A percentile compares a stretch with the other conserved stretches of the same genome.
These are phyloP conservation scores for Tilletia walkeri DNA, from an alignment of 1,284 basidiomycete genomes.

Conservation along the genomic window DNA sequence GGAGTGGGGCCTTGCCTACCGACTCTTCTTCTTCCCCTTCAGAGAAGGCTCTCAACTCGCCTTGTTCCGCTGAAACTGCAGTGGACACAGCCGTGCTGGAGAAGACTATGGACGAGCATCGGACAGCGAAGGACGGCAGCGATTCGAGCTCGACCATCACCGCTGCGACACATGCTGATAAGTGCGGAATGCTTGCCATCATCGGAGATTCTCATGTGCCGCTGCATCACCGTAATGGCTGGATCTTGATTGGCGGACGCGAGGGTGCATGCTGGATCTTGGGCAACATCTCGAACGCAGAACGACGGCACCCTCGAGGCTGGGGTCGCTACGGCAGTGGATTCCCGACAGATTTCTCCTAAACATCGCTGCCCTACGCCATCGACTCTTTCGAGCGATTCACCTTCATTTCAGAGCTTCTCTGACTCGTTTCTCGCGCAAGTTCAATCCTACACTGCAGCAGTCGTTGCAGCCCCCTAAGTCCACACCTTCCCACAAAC, in stretches of 20 bases:
- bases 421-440: too few relatives aligned
- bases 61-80: background rate
- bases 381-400: too few relatives aligned
- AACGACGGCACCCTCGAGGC: background rate
- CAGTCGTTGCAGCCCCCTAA: too few relatives aligned
- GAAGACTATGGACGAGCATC: background rate
- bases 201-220: background rate
- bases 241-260: conserved; percentile 5
- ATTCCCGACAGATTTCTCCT: too few relatives aligned
- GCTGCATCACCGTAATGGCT: conserved; percentile 7
- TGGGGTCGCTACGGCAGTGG: background rate
- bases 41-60: background rate
- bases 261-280: conserved; percentile 11
- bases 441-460: too few relatives aligned
- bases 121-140: background rate
- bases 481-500: too few relatives aligned
- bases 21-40: background rate
- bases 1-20: background rate
- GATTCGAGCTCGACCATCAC: conserved; percentile 16
- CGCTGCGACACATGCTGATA: background rate
- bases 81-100: background rate
- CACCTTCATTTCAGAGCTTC: too few relatives aligned
- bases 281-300: background rate
- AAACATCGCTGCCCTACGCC: background rate
- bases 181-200: conserved; percentile 2